These are phyloP conservation scores for Echinosophora koreensis DNA, from an alignment of 306 rosid genomes.

Conservation along the genomic window DNA sequence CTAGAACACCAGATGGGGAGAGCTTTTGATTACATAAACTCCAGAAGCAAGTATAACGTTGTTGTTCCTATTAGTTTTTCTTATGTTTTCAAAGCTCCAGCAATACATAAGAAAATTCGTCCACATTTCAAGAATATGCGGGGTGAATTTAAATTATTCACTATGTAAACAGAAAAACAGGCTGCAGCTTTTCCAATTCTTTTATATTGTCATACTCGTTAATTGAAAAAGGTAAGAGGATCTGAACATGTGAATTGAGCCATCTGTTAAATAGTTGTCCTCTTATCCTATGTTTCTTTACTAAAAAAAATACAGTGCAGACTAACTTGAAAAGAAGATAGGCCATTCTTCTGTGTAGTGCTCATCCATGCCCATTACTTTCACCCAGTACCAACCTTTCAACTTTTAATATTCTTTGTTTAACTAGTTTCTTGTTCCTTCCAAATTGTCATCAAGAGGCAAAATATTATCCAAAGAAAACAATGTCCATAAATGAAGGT, in stretches of 20 bases:
- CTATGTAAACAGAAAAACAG: not conserved
- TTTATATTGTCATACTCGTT: not conserved
- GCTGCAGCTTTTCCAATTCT: not conserved
- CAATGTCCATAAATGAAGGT: not conserved
- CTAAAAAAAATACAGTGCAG: not conserved
- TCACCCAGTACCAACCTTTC: not conserved
- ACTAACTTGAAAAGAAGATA: not conserved
- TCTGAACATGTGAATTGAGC: not conserved
- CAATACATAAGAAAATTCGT: not conserved
- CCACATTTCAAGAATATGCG: not conserved
- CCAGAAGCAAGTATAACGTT: not conserved
- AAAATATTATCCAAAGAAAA: not conserved
- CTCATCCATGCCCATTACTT: not conserved
- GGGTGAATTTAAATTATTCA: not conserved
- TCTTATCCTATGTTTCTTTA: constrained; percentile 1
- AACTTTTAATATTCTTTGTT: not conserved
- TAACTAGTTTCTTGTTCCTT: not conserved
- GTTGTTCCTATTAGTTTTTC: not conserved
- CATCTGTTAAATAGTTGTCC: not conserved
- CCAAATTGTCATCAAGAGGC: not conserved
- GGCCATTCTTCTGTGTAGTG: not conserved
- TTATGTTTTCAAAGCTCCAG: constrained; percentile 13
- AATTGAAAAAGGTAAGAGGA: not conserved
- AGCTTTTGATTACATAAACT: not conserved
- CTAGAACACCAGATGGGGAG: not conserved